phyloP scores from a whole-genome alignment of 805 yeast genomes.

The Candida sphagnicola region DNA sequence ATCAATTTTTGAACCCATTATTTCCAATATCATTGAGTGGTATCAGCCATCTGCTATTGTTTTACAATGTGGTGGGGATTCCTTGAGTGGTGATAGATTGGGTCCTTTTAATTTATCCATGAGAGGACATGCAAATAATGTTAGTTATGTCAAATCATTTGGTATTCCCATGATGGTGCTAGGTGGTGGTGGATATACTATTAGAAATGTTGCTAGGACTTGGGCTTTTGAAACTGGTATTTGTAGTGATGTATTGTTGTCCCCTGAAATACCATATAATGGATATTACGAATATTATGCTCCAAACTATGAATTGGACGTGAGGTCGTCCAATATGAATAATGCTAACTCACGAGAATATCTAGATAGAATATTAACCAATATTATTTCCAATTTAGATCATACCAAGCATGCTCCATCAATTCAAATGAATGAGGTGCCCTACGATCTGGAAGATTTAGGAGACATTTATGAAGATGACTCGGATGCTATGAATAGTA shows the following conservation, averaged over 20 bases:
- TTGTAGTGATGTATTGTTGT: conserved; percentile 72
- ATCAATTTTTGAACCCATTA: conserved; percentile 85
- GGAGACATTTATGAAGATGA: conserved; percentile 83
- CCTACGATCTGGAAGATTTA: conserved; percentile 76
- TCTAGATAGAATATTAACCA: conserved; percentile 74
- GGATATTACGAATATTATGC: conserved; percentile 97
- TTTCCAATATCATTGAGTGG: conserved; percentile 71
- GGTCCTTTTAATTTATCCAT: conserved; percentile 95
- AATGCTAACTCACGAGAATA: conserved; percentile 94
- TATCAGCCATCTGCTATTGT: conserved; percentile 95
- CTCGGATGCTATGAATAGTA: conserved; percentile 72
- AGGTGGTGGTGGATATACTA: conserved; percentile 99
- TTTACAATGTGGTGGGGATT: conserved; percentile 97
- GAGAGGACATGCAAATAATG: conserved; percentile 95
- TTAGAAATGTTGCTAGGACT: conserved; percentile 91
- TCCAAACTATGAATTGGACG: conserved; percentile 93
- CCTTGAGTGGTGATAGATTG: conserved; percentile 89
- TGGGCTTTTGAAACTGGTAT: conserved; percentile 95
- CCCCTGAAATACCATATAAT: conserved; percentile 80
- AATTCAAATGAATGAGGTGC: conserved; percentile 87
- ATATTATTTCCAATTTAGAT: conserved; percentile 73
- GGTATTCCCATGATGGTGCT: conserved; percentile 88
- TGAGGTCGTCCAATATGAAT: conserved; percentile 92
- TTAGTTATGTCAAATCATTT: conserved; percentile 78
- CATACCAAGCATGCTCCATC: conserved; percentile 95